Evolutionary conservation across 257 asterid species (phyloP), one percentile per base, ranked within the genome.

Genomic region (Agastache rugosa): DNA sequence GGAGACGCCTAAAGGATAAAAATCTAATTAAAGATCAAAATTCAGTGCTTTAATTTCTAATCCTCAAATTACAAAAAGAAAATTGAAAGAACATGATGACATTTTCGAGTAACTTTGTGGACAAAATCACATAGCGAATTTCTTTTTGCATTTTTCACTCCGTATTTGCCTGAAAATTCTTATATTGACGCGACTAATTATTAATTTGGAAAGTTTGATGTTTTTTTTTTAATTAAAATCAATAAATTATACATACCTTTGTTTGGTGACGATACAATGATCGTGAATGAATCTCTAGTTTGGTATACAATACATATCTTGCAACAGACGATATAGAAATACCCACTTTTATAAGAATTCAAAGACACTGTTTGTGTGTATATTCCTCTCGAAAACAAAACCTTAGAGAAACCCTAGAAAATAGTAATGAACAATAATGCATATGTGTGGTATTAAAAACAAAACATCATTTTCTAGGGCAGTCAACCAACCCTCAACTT

Each of bases 381-480:
- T 25, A 14, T 59, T 29, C 20, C 22, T 14, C 42, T 61, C 12
- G 25, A n/a, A 16, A 31, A 63, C 31, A 37, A 63, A 63, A 17
- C 48, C 11, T 31, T n/a, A 29, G 14, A 60, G 39, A 17, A 41
- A 20, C 53, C 54, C 35, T 17, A 20, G 4, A 64, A 64, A 64
- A 41, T 64, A 31, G 5, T 1, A 66, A 66, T 44, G 56, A 17
- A 45, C n/a, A 39, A 23, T 67, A 67, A 67, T 45, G n/a, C 59
- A 47, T 65, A 16, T 72, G 58, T n/a, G 15, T 31, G 8, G 53
- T 41, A 63, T 34, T 50, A 61, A 60, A 54, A 68, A 76, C 64
- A 60, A 60, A 68, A 68, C 53, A 70, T 69, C 48, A 77, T 62
- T 51, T 69, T 63, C 42, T 11, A 29, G 64, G 71, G 66, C 71